Conservation (phyloP, 768 basidiomycete species). For the Rhizopogon salebrosus region DNA sequence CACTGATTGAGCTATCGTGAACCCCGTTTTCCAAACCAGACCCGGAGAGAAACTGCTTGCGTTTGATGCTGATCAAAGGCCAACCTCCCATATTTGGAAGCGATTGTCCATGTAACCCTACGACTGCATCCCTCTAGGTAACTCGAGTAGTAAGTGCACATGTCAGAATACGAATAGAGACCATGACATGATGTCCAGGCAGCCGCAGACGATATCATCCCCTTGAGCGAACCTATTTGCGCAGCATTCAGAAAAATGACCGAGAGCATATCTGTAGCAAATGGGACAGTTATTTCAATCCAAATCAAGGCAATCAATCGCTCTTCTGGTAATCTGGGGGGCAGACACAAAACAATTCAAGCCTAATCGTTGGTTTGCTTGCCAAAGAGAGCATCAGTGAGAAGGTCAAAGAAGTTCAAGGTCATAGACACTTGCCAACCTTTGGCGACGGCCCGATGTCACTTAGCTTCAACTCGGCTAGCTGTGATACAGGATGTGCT, state of each 20-base stretch:
- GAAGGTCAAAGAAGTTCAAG: slow-evolving; percentile 37
- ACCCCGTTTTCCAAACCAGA: slow-evolving; percentile 26
- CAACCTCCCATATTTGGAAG: slow-evolving; percentile 51
- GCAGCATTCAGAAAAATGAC: slow-evolving; percentile 36
- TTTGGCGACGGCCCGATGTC: slow-evolving; percentile 46
- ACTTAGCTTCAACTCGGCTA: not conserved
- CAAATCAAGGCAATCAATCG: slow-evolving; percentile 45
- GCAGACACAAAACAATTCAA: slow-evolving; percentile 50
- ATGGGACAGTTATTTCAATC: slow-evolving; percentile 40
- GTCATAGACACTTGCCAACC: slow-evolving; percentile 44
- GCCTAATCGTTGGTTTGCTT: slow-evolving; percentile 63
- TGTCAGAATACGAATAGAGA: slow-evolving; percentile 23
- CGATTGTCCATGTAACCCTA: slow-evolving; percentile 41
- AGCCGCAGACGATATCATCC: slow-evolving; percentile 51
- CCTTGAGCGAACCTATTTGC: slow-evolving; percentile 43
- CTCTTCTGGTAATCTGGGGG: slow-evolving; percentile 57
- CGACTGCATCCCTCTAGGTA: slow-evolving; percentile 38
- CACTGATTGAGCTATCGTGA: slow-evolving; percentile 49
- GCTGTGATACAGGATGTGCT: slow-evolving; percentile 33
- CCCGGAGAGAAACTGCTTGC: slow-evolving; percentile 48
- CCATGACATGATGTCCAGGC: slow-evolving; percentile 28
- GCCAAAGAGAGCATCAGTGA: slow-evolving; percentile 21
- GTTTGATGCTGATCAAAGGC: slow-evolving; percentile 36
- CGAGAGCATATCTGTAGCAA: slow-evolving; percentile 39
- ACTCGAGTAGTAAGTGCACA: slow-evolving; percentile 9